Conservation (phyloP, 208 protist genomes). For the Trypanosoma vivax region DNA sequence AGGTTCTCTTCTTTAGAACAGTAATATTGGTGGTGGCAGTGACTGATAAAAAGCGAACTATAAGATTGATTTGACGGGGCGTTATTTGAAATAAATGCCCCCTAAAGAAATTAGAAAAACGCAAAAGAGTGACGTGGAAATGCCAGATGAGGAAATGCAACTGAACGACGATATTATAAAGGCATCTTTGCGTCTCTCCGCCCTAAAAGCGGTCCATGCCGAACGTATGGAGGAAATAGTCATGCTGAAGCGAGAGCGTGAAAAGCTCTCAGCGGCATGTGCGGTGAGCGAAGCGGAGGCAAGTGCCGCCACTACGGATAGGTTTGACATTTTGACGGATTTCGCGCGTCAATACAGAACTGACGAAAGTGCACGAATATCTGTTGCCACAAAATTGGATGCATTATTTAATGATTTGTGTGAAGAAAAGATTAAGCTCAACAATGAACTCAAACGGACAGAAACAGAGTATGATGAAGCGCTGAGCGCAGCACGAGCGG, state of each 20-base stretch:
- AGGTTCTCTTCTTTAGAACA: neutral
- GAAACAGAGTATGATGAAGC: conserved; percentile 46
- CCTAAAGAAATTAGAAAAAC: conserved; percentile 23
- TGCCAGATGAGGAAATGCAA: conserved; percentile 58
- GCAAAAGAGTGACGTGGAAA: conserved; percentile 20
- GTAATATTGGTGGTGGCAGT: neutral
- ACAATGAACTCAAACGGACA: conserved; percentile 37
- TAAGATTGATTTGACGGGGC: too few species aligned
- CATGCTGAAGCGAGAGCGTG: conserved; percentile 26
- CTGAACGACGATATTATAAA: conserved; percentile 55
- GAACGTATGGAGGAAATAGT: conserved; percentile 40
- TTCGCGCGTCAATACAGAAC: conserved; percentile 81
- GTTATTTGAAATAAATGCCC: conserved; percentile 16
- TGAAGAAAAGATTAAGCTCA: conserved; percentile 53
- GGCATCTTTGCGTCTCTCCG: conserved; percentile 39
- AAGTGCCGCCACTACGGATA: conserved; percentile 33
- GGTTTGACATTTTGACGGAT: conserved; percentile 79
- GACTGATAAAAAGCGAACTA: too few species aligned
- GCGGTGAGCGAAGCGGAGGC: conserved; percentile 26
- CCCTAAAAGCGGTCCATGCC: conserved; percentile 55
- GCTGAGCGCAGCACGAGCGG: conserved; percentile 51
- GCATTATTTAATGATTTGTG: conserved; percentile 37
- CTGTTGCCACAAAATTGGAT: conserved; percentile 49
- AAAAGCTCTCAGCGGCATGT: conserved; percentile 25
- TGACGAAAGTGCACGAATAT: conserved; percentile 58